Evolutionary conservation across 129 eudicot genomes (phyloP), one percentile per base, ranked within the genome.

Genomic region (Ambrosia trifida): DNA sequence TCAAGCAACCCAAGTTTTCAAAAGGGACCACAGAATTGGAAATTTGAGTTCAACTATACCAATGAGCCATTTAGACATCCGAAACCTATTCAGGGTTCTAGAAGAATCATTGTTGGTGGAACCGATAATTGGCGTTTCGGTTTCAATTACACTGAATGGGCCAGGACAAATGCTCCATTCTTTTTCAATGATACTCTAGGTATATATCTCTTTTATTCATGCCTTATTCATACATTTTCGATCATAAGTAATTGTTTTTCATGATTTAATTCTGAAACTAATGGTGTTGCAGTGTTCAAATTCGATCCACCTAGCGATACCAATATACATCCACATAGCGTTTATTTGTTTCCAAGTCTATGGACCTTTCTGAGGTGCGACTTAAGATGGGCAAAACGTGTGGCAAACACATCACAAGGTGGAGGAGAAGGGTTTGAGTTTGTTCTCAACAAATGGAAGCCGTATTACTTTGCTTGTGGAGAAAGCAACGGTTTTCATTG

Each of bases 381-480:
- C 32, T 67, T 86, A 24, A 82, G 73, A 46, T 20, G 82, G 69
- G 96, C 91, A 3, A 81, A 51, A 68, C 83, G 58, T 14, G 47
- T 89, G 17, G 96, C 86, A 4, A 75, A 72, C 8, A 71, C 79
- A 3, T 74, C 70, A 7, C 72, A 78, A 40, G 96, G 96, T 1
- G 85, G 75, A 12, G 96, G 96, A 4, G 45, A 84, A 11, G 96
- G 96, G 6, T 89, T 89, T 18, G 85, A 80, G 83, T 80, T 79
- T 45, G 85, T 76, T 76, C 74, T 89, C 50, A 84, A 76, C 73
- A 83, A 77, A 31, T 84, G 84, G 92, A 81, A 75, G 83, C 92
- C 96, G 0, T 76, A 84, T 68, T 89, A 74, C 74, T 89, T 89
- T 69, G 92, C 87, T 2, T 89, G 96, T 33, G 92, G 96, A 4